Conservation (phyloP, 306 rosid genomes). For the Amphicarpaea edgeworthii region DNA sequence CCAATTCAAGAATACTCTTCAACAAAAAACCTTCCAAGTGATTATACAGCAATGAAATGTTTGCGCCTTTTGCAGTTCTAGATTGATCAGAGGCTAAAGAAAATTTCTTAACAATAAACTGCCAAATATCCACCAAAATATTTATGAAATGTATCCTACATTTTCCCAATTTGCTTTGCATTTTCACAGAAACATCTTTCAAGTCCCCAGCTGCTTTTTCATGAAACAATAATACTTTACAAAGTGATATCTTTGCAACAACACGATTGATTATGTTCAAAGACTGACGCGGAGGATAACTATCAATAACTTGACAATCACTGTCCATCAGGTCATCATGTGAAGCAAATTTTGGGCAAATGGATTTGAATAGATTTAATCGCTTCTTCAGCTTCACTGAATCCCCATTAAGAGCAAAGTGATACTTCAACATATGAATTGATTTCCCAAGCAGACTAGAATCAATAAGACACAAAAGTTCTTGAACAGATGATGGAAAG, state of each 20-base stretch:
- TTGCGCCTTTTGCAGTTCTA: conserved; percentile 50
- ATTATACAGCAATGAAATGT: conserved; percentile 57
- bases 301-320: conserved; percentile 54
- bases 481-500: conserved; percentile 67
- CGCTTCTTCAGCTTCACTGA: conserved; percentile 61
- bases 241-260: conserved; percentile 69
- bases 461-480: conserved; percentile 63
- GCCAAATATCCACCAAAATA: conserved; percentile 77
- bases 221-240: conserved; percentile 70
- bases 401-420: conserved; percentile 64
- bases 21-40: conserved; percentile 70
- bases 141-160: conserved; percentile 62
- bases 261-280: conserved; percentile 66
- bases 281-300: conserved; percentile 57
- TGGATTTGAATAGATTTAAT: conserved; percentile 64
- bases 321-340: conserved; percentile 67
- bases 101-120: conserved; percentile 62
- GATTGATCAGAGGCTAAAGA: conserved; percentile 55
- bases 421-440: conserved; percentile 67
- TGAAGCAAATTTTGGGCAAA: conserved; percentile 54
- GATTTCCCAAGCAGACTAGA: conserved; percentile 85
- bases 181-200: conserved; percentile 50
- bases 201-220: conserved; percentile 51
- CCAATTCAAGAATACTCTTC: conserved; percentile 64
- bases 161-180: conserved; percentile 46